Percentiles rank a stretch among this genome's conserved stretches.
Conservation (phyloP, 495 filamentous ascomycete species). For the Tuber borchii region DNA sequence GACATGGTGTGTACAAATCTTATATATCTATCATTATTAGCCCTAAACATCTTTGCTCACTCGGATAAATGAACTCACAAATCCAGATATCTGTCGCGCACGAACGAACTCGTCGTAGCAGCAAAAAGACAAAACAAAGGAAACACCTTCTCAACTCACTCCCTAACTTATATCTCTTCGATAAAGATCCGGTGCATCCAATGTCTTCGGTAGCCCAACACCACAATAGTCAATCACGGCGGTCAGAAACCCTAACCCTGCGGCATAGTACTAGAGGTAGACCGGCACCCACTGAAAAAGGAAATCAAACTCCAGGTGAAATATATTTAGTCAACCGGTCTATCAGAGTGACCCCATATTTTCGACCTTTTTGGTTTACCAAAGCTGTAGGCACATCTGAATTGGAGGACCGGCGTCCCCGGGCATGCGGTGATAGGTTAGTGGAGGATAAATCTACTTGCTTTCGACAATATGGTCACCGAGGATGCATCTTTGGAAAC, state of each 20-base stretch:
- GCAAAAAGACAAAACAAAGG: background rate
- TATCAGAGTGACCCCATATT: background rate
- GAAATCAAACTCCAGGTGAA: background rate
- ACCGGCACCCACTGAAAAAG: background rate
- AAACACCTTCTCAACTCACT: background rate
- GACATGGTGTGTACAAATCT: background rate
- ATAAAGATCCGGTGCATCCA: background rate
- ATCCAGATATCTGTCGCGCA: background rate
- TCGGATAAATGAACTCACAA: background rate
- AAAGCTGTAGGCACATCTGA: background rate
- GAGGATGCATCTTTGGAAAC: too few species aligned
- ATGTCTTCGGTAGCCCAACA: background rate
- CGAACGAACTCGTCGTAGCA: background rate
- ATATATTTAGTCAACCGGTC: conserved; percentile 1
- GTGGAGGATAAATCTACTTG: background rate
- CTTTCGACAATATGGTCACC: background rate
- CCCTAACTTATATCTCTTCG: background rate
- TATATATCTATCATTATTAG: background rate
- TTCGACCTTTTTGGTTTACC: background rate
- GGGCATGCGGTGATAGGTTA: background rate
- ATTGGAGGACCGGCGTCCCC: background rate
- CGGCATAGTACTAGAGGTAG: background rate
- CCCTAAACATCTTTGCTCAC: background rate
- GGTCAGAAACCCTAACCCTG: background rate
- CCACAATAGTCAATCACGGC: background rate